Percentiles rank a stretch among this genome's conserved stretches.
These are phyloP conservation scores for Millerozyma miso DNA, from an alignment of 805 yeast genomes.

Conservation along the genomic window DNA sequence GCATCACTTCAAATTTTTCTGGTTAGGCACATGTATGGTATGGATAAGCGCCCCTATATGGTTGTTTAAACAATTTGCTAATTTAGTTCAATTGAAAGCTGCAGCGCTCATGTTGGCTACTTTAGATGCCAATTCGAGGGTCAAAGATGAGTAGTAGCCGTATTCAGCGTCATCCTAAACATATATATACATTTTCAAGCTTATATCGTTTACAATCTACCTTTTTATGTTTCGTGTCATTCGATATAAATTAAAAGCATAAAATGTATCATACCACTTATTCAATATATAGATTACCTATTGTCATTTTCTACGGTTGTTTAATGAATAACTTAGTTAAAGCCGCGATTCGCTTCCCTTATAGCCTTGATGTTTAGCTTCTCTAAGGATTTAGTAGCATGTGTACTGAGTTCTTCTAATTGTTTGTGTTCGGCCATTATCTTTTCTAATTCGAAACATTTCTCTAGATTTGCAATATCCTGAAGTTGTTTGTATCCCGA, in stretches of 20 bases:
- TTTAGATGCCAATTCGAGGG: slow-evolving; percentile 59
- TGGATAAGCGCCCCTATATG: slow-evolving; percentile 76
- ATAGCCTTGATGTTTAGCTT: slow-evolving; percentile 23
- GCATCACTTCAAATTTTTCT: slow-evolving; percentile 58
- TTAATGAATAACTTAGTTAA: too few relatives aligned
- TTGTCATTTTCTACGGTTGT: too few relatives aligned
- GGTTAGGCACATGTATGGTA: slow-evolving; percentile 58
- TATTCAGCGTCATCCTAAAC: too few relatives aligned
- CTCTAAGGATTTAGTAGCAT: slow-evolving; percentile 24
- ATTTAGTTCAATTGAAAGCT: slow-evolving; percentile 79
- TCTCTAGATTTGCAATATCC: slow-evolving; percentile 34
- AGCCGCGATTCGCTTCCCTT: slow-evolving; percentile 20
- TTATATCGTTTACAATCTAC: too few relatives aligned
- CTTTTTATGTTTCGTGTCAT: too few relatives aligned
- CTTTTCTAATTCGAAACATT: slow-evolving; percentile 38
- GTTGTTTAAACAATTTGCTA: slow-evolving; percentile 85
- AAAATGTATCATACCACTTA: not conserved
- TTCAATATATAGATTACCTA: too few relatives aligned
- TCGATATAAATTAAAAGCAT: too few relatives aligned
- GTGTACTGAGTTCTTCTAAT: slow-evolving; percentile 26
- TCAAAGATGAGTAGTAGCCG: slow-evolving; percentile 7
- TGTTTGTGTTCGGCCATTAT: slow-evolving; percentile 28
- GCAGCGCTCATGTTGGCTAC: slow-evolving; percentile 82
- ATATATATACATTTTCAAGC: too few relatives aligned
- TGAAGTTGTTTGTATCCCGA: slow-evolving; percentile 39